A percentile compares a stretch with the other conserved stretches of the same genome.
Conservation (phyloP, 441 rosid species). For the Daphne laureola region DNA sequence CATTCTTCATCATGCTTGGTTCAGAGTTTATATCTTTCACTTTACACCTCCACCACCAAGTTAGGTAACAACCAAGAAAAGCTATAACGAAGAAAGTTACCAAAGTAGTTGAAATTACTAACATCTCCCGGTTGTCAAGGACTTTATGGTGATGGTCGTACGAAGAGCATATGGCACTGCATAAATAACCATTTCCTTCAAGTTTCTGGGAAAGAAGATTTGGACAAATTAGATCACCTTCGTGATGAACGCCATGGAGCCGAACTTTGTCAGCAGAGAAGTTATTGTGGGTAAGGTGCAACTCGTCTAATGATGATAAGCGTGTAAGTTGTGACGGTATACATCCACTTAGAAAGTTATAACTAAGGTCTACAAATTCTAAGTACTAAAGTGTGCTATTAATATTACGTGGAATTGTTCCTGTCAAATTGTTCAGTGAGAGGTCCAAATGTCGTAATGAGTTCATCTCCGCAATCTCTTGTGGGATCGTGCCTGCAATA, state of each 20-base stretch:
- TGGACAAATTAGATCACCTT: not conserved
- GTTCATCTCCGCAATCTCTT: constrained; percentile 31
- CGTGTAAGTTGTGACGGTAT: not conserved
- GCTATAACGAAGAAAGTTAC: no score
- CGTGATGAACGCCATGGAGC: no score
- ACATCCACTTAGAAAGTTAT: constrained; percentile 2
- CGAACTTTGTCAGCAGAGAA: constrained; percentile 4
- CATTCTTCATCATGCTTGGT: not conserved
- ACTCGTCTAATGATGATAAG: not conserved
- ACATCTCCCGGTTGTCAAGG: not conserved
- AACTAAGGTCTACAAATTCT: not conserved
- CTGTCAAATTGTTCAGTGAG: not conserved
- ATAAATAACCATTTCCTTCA: constrained; percentile 1
- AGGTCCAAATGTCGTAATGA: not conserved
- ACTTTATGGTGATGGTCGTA: no score
- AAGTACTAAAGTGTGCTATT: not conserved
- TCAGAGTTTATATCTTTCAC: not conserved
- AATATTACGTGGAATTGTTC: not conserved
- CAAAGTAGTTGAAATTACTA: no score
- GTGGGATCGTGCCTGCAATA: constrained; percentile 58
- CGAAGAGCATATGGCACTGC: not conserved
- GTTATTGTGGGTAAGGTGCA: constrained; percentile 13
- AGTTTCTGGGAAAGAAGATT: constrained; percentile 5
- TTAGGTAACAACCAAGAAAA: no score
- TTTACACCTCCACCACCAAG: no score